A percentile compares a stretch with the other conserved stretches of the same genome.
These are phyloP conservation scores for Ogataea degrootiae DNA, from an alignment of 805 yeast species.

Conservation along the genomic window DNA sequence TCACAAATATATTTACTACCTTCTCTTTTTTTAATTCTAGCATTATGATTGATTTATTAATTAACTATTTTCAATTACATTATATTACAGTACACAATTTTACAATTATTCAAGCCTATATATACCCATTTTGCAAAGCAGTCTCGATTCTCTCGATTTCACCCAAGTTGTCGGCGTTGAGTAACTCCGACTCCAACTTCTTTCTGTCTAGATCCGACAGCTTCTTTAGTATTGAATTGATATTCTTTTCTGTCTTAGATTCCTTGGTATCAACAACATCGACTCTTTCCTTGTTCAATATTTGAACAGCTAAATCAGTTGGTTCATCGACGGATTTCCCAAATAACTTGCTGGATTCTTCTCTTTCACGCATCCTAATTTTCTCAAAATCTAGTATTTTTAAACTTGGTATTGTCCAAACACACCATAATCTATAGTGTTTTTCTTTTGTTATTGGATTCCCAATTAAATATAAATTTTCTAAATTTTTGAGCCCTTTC, in stretches of 20 bases:
- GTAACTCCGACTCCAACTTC: slow-evolving; percentile 48
- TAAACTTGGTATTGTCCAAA: slow-evolving; percentile 61
- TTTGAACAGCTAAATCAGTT: slow-evolving; percentile 27
- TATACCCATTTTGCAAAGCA: slow-evolving; percentile 38
- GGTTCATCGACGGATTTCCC: slow-evolving; percentile 33
- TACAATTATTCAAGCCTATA: slow-evolving; percentile 1
- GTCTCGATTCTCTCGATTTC: slow-evolving; percentile 72
- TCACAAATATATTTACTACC: too few relatives aligned
- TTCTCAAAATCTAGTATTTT: slow-evolving; percentile 63
- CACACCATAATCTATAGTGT: slow-evolving; percentile 54
- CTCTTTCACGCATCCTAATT: slow-evolving; percentile 53
- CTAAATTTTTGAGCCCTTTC: slow-evolving; percentile 34
- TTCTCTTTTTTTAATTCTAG: neutral
- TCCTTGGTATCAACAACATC: slow-evolving; percentile 3
- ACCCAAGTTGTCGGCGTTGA: slow-evolving; percentile 60
- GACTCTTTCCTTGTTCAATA: slow-evolving; percentile 16
- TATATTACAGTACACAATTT: neutral
- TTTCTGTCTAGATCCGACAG: slow-evolving; percentile 52
- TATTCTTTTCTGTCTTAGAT: slow-evolving; percentile 9
- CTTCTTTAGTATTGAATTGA: slow-evolving; percentile 30
- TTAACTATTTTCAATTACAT: too few relatives aligned
- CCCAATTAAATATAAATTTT: slow-evolving; percentile 46
- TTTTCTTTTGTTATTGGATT: slow-evolving; percentile 49
- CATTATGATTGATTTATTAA: neutral
- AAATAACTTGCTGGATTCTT: slow-evolving; percentile 39